Conservation (phyloP, 169 alveolate species). For the Plasmodium coatneyi region DNA sequence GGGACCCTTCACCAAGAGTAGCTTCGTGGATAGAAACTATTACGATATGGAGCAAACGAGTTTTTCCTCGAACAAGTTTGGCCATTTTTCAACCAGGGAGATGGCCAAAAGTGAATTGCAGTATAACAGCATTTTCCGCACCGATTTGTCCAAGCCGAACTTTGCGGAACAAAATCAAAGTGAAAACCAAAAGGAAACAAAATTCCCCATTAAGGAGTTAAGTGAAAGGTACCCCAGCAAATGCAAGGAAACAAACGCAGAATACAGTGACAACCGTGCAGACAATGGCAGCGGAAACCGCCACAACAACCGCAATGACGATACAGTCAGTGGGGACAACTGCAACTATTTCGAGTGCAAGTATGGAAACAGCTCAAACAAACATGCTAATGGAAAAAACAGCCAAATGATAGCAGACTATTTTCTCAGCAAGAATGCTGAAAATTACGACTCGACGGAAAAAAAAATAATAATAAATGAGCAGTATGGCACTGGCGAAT, state of each 20-base stretch:
- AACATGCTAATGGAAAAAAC: slow-evolving; percentile 5
- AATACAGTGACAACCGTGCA: background rate
- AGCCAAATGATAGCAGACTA: slow-evolving; percentile 7
- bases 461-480: slow-evolving; percentile 20
- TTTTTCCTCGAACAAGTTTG: slow-evolving; percentile 13
- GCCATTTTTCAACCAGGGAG: slow-evolving; percentile 10
- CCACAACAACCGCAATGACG: background rate
- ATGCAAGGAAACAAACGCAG: slow-evolving; percentile 2
- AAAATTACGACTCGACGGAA: slow-evolving; percentile 1
- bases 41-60: slow-evolving; percentile 15
- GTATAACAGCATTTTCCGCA: slow-evolving; percentile 1
- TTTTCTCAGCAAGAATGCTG: slow-evolving; percentile 28
- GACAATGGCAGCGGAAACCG: background rate
- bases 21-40: slow-evolving; percentile 5
- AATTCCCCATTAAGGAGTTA: slow-evolving; percentile 13
- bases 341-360: slow-evolving; percentile 15
- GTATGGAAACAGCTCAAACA: slow-evolving; percentile 33
- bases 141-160: background rate
- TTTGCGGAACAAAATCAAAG: slow-evolving; percentile 6
- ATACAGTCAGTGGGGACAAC: background rate
- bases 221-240: slow-evolving; percentile 40
- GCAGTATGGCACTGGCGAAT: background rate
- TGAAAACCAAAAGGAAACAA: background rate
- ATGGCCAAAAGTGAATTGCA: background rate
- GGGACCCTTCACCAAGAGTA: slow-evolving; percentile 24